Conservation (phyloP, 306 rosid species). For the Sophora flavescens region DNA sequence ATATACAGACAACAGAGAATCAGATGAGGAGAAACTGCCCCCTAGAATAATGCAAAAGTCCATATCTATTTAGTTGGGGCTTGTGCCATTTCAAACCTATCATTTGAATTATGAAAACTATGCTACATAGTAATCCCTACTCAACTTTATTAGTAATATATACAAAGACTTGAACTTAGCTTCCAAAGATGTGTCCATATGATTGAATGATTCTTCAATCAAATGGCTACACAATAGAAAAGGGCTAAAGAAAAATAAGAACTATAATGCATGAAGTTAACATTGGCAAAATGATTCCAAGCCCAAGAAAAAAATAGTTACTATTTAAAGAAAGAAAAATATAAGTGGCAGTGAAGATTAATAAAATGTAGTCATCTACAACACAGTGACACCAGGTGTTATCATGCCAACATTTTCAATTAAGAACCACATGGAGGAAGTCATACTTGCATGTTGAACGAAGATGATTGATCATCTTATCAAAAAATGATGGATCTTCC, state of each 20-base stretch:
- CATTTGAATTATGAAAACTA: not conserved
- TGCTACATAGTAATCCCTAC: not conserved
- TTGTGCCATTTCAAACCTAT: constrained; percentile 15
- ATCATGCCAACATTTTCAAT: not conserved
- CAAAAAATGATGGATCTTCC: constrained; percentile 70
- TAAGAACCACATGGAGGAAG: constrained; percentile 21
- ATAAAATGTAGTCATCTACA: constrained; percentile 10
- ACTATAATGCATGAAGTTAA: not conserved
- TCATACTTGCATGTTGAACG: constrained; percentile 86
- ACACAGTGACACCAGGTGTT: constrained; percentile 12
- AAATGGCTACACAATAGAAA: constrained; percentile 9
- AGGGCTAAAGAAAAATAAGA: not conserved
- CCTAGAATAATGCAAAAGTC: constrained; percentile 22
- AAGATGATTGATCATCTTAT: constrained; percentile 68
- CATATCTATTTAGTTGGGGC: constrained; percentile 1
- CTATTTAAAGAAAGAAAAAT: not conserved
- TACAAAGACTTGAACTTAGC: constrained; percentile 6
- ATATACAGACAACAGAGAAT: not conserved
- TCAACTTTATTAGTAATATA: constrained; percentile 13
- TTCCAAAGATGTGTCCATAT: not conserved
- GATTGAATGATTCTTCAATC: constrained; percentile 3
- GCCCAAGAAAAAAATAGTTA: not conserved
- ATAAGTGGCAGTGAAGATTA: not conserved
- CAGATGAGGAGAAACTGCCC: not conserved
- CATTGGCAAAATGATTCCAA: not conserved